Base-by-base conservation (phyloP, 108 stramenopile species). In the Hondaea fermentalgiana region DNA sequence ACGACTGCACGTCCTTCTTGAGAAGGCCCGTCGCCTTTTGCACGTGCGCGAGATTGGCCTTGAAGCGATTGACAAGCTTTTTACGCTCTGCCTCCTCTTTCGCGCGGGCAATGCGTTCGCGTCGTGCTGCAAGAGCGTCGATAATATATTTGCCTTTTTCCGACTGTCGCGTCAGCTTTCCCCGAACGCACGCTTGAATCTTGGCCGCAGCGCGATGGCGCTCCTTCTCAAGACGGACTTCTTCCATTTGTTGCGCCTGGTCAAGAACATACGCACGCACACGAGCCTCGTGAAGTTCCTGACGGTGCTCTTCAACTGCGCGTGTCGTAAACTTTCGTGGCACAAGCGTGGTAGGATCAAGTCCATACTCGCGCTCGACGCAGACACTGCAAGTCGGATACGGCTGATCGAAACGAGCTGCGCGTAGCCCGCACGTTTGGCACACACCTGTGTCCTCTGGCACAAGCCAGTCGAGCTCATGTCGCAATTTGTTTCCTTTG, bases 51-150 rank as follows among this genome's bases (percentile, higher is more conserved):
- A 83, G n/a, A 35, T 83, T 83, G 45, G 45, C 51, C 51, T 83
- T 83, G 49, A 83, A 25, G 45, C 76, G 76, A 83, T 83, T 83
- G 49, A 83, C 76, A 47, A 83, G 45, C 28, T 83, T 83, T 45
- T 83, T 83, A 6, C 51, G 45, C 76, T 83, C 76, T 14, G 76
- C 76, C 0, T 83, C 76, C 76, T 83, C 49, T 45, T 35, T 83
- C 0, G 45, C 76, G 23, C 51, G 45, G 8, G 76, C 51, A 35
- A 83, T 83, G 45, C 76, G 76, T 23, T 83, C 76, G 8, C 51
- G 12, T 53, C 76, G 12, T 6, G 76, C 76, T 6, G 16, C 10
- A 53, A 83, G 12, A 35, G 49, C 49, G n/a, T 83, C 49, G n/a
- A 10, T 12, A 0, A 83, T 45, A 53, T 23, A 45, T 12, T 19